Evolutionary conservation across 2,329 filamentous ascomycete species (phyloP).

Genomic region (Zalaria obscura): DNA sequence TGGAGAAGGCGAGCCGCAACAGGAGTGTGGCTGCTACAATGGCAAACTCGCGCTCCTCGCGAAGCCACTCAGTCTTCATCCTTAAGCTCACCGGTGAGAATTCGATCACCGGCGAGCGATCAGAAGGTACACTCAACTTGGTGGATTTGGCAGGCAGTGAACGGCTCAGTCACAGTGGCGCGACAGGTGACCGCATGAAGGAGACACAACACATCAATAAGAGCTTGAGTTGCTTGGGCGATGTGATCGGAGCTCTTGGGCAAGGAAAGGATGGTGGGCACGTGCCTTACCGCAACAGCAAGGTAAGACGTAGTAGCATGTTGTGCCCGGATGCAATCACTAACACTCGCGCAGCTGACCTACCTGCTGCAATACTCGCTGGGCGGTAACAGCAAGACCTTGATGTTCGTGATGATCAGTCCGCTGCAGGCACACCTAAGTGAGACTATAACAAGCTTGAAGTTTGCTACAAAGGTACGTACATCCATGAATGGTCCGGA

Average conservation of each 20-base stretch:
- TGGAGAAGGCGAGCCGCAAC: constrained; percentile 70
- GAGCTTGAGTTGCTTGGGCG: constrained; percentile 77
- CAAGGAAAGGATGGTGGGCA: constrained; percentile 58
- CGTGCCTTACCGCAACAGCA: constrained; percentile 90
- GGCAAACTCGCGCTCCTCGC: constrained; percentile 85
- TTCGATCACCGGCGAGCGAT: constrained; percentile 62
- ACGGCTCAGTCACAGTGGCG: constrained; percentile 72
- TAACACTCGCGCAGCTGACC: constrained; percentile 47
- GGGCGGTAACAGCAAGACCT: constrained; percentile 81
- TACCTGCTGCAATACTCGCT: constrained; percentile 90
- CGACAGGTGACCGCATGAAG: constrained; percentile 72
- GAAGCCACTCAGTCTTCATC: constrained; percentile 93
- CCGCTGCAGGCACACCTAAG: constrained; percentile 80
- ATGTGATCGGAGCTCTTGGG: constrained; percentile 89
- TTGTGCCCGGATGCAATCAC: background rate
- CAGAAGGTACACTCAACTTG: constrained; percentile 86
- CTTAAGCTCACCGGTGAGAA: constrained; percentile 57
- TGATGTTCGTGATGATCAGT: constrained; percentile 99
- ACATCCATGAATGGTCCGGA: background rate
- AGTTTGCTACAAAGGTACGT: constrained; percentile 82
- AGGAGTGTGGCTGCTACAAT: constrained; percentile 93
- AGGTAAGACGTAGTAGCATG: constrained; percentile 36
- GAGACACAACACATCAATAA: constrained; percentile 98
- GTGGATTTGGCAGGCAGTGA: constrained; percentile 93
- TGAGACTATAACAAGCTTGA: constrained; percentile 86